Evolutionary conservation across 331 rosid genomes (phyloP).

Genomic region (Stylosanthes scabra): DNA sequence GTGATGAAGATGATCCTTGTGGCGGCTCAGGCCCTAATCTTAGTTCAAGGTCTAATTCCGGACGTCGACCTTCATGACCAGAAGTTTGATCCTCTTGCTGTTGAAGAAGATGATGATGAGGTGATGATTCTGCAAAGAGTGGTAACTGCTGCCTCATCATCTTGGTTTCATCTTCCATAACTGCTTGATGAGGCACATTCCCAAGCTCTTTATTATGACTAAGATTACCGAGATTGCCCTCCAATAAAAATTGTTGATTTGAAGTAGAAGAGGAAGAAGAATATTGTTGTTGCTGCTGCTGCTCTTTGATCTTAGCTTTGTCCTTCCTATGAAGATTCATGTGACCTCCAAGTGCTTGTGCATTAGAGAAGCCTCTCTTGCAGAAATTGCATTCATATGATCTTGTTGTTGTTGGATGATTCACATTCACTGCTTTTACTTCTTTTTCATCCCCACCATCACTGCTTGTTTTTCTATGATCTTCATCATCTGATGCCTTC

Average conservation of each 20-base stretch:
- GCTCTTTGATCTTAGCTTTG: constrained; percentile 72
- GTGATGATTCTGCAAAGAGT: constrained; percentile 53
- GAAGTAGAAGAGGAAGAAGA: constrained; percentile 17
- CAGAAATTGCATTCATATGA: constrained; percentile 78
- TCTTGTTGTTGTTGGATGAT: constrained; percentile 7
- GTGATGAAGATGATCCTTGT: constrained; percentile 28
- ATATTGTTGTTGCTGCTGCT: constrained; percentile 40
- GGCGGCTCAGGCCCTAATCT: constrained; percentile 76
- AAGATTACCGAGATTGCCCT: constrained; percentile 19
- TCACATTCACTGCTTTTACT: constrained; percentile 16
- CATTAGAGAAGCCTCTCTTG: constrained; percentile 80
- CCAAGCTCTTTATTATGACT: constrained; percentile 34
- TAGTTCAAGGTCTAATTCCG: constrained; percentile 74
- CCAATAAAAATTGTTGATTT: constrained; percentile 27
- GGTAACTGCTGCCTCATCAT: constrained; percentile 46
- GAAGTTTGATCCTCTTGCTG: constrained; percentile 34
- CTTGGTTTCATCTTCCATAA: not conserved
- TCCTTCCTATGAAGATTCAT: constrained; percentile 82
- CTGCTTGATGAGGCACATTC: constrained; percentile 33
- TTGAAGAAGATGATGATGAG: constrained; percentile 7
- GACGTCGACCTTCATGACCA: constrained; percentile 26
- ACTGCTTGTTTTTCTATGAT: constrained; percentile 20
- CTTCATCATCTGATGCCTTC: constrained; percentile 50
- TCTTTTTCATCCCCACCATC: constrained; percentile 41
- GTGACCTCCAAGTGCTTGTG: constrained; percentile 87